These are phyloP conservation scores for Gomphus bonarii DNA, from an alignment of 1,284 basidiomycete species.

Conservation along the genomic window DNA sequence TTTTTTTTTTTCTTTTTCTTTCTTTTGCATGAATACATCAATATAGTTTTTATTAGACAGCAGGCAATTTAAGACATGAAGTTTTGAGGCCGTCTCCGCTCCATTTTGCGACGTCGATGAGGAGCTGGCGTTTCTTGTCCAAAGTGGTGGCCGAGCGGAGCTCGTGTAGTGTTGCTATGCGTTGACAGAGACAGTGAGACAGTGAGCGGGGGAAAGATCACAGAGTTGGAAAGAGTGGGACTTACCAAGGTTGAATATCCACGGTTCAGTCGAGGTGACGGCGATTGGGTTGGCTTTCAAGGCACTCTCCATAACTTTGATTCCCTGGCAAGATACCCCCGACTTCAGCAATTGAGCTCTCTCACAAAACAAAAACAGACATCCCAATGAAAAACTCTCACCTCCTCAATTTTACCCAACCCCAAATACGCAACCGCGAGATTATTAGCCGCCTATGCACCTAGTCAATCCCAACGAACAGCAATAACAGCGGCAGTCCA, in stretches of 20 bases:
- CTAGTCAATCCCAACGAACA: neutral
- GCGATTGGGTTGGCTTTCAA: constrained; percentile 53
- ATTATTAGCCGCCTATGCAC: constrained; percentile 62
- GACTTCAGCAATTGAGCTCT: neutral
- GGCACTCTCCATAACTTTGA: constrained; percentile 52
- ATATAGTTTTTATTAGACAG: constrained; percentile 15
- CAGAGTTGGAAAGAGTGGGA: neutral
- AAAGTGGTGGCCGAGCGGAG: constrained; percentile 56
- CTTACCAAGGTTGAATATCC: constrained; percentile 70
- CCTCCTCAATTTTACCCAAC: constrained; percentile 62
- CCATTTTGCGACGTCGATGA: constrained; percentile 71
- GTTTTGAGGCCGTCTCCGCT: constrained; percentile 69
- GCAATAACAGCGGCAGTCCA: neutral
- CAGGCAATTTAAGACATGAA: constrained; percentile 72
- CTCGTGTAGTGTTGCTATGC: constrained; percentile 67
- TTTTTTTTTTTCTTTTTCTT: neutral
- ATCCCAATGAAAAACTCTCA: constrained; percentile 17
- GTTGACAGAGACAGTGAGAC: constrained; percentile 5
- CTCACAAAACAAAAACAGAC: neutral
- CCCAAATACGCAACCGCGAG: constrained; percentile 59
- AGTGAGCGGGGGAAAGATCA: too few relatives aligned
- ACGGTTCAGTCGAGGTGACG: constrained; percentile 65
- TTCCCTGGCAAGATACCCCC: constrained; percentile 33
- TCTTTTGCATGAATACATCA: constrained; percentile 1
- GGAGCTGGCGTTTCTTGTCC: constrained; percentile 61